Conservation (phyloP, 192 early-diverging fungal species). For the Paraglomus brasilianum region DNA sequence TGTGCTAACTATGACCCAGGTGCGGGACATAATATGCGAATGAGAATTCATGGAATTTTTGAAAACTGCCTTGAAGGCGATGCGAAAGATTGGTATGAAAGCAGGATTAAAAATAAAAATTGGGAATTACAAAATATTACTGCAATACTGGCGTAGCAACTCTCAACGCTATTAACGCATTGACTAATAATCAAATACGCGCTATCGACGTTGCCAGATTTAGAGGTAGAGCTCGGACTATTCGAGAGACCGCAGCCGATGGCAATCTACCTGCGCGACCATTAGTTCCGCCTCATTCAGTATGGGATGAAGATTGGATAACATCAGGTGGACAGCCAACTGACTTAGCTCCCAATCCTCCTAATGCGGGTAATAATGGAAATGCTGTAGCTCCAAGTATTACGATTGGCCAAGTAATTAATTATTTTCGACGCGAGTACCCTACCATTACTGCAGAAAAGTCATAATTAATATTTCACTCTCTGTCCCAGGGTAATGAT, state of each 20-base stretch:
- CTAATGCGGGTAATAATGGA: no score
- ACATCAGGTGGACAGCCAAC: not conserved
- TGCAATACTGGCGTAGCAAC: not conserved
- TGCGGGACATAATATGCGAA: not conserved
- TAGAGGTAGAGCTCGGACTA: not conserved
- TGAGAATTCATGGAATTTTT: slow-evolving; percentile 3
- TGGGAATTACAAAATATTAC: slow-evolving; percentile 14
- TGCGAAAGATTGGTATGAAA: slow-evolving; percentile 21
- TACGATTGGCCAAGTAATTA: no score
- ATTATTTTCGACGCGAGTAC: no score
- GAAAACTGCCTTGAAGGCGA: not conserved
- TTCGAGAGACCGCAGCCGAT: not conserved
- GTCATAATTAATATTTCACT: no score
- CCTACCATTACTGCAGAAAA: no score
- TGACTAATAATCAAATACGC: not conserved
- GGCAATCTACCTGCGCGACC: not conserved
- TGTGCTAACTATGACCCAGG: not conserved
- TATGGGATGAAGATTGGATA: slow-evolving; percentile 10
- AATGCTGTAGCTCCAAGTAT: no score
- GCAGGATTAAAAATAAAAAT: not conserved
- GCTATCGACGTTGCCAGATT: not conserved
- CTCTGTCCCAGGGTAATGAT: no score
- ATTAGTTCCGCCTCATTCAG: not conserved
- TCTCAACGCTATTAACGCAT: not conserved
- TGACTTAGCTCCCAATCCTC: not conserved